Conservation (phyloP, 805 yeast genomes). For the Kodamaea sagamina region DNA sequence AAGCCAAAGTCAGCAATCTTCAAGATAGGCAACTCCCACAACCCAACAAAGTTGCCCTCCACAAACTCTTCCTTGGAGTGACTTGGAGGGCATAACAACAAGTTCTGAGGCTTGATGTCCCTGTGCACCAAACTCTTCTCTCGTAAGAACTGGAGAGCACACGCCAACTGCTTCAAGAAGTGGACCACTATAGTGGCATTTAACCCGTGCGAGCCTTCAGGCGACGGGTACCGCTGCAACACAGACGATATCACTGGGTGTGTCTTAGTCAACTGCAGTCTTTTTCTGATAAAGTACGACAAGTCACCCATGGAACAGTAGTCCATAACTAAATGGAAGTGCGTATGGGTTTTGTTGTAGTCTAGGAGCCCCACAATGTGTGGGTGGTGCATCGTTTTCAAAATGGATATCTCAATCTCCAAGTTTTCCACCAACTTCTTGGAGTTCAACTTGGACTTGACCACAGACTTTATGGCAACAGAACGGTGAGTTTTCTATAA, state of each 20-base stretch:
- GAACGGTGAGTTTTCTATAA: constrained; percentile 46
- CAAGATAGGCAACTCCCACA: constrained; percentile 85
- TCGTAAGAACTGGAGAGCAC: constrained; percentile 81
- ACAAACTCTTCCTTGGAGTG: constrained; percentile 63
- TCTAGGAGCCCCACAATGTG: constrained; percentile 88
- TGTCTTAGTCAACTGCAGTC: constrained; percentile 66
- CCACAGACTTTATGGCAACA: constrained; percentile 89
- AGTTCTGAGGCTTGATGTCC: constrained; percentile 92
- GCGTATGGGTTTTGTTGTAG: constrained; percentile 71
- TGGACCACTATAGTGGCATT: constrained; percentile 78
- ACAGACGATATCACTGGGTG: constrained; percentile 80
- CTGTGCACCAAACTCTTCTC: constrained; percentile 86
- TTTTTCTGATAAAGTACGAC: constrained; percentile 78
- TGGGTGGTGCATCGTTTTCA: constrained; percentile 86
- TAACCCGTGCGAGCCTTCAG: constrained; percentile 74
- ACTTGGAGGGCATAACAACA: constrained; percentile 78
- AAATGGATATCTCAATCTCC: constrained; percentile 87
- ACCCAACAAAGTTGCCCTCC: constrained; percentile 64
- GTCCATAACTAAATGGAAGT: constrained; percentile 92
- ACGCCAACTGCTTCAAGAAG: constrained; percentile 81
- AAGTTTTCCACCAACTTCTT: constrained; percentile 87
- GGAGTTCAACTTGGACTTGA: constrained; percentile 76
- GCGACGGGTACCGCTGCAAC: constrained; percentile 81
- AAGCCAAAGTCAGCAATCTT: constrained; percentile 98
- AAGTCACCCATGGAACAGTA: constrained; percentile 95